phyloP scores from a whole-genome alignment of 1,139 yeast species.

The Yamadazyma dendronema region DNA sequence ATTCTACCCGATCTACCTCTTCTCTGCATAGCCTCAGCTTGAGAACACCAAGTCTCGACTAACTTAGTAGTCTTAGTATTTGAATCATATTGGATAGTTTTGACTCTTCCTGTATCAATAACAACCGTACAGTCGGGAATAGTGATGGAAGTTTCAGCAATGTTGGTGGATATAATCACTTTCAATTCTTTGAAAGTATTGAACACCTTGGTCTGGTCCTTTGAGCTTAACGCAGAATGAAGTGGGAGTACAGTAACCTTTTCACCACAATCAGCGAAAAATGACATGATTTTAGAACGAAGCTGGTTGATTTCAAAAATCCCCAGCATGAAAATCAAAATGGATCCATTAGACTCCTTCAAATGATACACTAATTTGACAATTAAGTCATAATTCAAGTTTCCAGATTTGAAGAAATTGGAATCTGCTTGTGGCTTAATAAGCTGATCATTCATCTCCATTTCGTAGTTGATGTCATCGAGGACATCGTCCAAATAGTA shows the following conservation, averaged over 20 bases:
- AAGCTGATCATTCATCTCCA: slow-evolving; percentile 41
- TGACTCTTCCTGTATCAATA: slow-evolving; percentile 83
- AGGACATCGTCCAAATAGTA: slow-evolving; percentile 67
- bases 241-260: slow-evolving; percentile 62
- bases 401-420: slow-evolving; percentile 59
- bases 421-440: slow-evolving; percentile 63
- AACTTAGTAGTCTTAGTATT: slow-evolving; percentile 66
- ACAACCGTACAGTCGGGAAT: slow-evolving; percentile 95
- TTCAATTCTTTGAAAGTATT: slow-evolving; percentile 55
- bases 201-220: slow-evolving; percentile 80
- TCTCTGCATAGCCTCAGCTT: slow-evolving; percentile 89
- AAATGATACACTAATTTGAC: slow-evolving; percentile 54
- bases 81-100: slow-evolving; percentile 70
- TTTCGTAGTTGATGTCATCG: slow-evolving; percentile 50
- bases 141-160: slow-evolving; percentile 86
- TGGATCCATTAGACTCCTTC: slow-evolving; percentile 59
- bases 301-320: slow-evolving; percentile 75
- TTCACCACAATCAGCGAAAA: slow-evolving; percentile 15
- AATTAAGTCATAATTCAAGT: slow-evolving; percentile 71
- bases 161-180: slow-evolving; percentile 86
- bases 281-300: slow-evolving; percentile 18
- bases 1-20: slow-evolving; percentile 99
- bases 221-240: slow-evolving; percentile 82
- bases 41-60: slow-evolving; percentile 83
- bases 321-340: slow-evolving; percentile 86